Base-by-base conservation (phyloP, 2,329 filamentous ascomycete genomes). In the Stagonosporopsis cucurbitacearum region DNA sequence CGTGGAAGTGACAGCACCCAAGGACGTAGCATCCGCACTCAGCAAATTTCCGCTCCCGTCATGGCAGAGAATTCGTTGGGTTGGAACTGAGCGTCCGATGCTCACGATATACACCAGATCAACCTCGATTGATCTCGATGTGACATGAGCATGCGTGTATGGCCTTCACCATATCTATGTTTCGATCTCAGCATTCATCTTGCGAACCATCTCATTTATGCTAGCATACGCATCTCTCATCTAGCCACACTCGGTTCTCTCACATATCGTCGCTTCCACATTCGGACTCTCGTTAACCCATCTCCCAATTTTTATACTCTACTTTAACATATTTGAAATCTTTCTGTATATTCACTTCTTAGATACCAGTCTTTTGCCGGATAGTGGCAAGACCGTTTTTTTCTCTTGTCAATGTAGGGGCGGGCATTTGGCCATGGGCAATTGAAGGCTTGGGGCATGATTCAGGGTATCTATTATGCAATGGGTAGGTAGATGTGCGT, bases 1-100 rank as follows among this genome's bases (percentile, higher is more conserved):
- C 67, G 60, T 28, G 68, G 69, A 50, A 73, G 70, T 53, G 70
- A 66, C 59, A 93, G 90, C 72, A 89, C 89, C 63, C 84, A 86
- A 57, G 84, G 82, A 63, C 83, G 83, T 45, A 88, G 83, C 63
- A 82, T 85, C 51, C 80, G 88, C 59, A 88, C 87, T 50, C 84
- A 87, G 69, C 85, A 88, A 77, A 96, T 97, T 74, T 96, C 91
- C 59, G 91, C 91, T 30, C 93, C 93, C 3, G 90, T 96, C 61
- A 93, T 93, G 76, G 89, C 92, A 3, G 92, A 96, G 81, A 97
- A 97, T 83, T 96, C 92, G 47, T 85, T 97, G 64, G 93, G 93
- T 69, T 97, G 93, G 93, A 96, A 96, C 81, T 97, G 83, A 86
- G 48, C 35, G 30, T 26, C 37, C 32, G 33, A 3, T 22, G 40